A percentile compares a stretch with the other conserved stretches of the same genome.
Evolutionary conservation across 2,329 filamentous ascomycete species (phyloP).

Genomic region (Microascus cirrosus): DNA sequence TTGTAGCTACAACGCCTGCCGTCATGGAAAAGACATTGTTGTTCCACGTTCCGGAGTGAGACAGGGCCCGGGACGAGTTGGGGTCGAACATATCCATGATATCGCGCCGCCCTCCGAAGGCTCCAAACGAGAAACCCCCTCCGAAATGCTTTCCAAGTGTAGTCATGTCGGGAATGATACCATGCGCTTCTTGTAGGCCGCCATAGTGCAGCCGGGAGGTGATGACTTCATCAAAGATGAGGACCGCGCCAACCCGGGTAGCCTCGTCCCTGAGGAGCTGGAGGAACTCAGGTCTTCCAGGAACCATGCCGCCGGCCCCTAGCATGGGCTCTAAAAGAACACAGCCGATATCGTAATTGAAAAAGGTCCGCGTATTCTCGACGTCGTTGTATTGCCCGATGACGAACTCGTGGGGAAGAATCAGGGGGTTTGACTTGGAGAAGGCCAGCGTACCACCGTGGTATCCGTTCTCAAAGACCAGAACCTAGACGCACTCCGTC

Average conservation of each 20-base stretch:
- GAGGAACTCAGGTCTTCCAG: slow-evolving; percentile 39
- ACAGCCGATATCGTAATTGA: slow-evolving; percentile 39
- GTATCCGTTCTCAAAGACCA: slow-evolving; percentile 34
- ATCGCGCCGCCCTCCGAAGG: slow-evolving; percentile 44
- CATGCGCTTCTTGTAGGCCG: slow-evolving; percentile 32
- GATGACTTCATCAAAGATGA: slow-evolving; percentile 65
- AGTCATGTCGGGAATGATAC: slow-evolving; percentile 46
- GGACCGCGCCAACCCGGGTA: slow-evolving; percentile 34
- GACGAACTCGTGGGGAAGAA: slow-evolving; percentile 44
- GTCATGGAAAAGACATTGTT: slow-evolving; percentile 11
- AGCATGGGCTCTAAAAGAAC: slow-evolving; percentile 59
- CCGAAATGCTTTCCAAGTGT: slow-evolving; percentile 58
- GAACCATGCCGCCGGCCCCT: slow-evolving; percentile 47
- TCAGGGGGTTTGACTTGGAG: slow-evolving; percentile 19
- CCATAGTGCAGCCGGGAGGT: slow-evolving; percentile 43
- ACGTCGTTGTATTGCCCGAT: slow-evolving; percentile 52
- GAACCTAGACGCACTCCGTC: slow-evolving; percentile 10
- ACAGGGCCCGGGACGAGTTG: slow-evolving; percentile 12
- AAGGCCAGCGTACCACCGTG: slow-evolving; percentile 18
- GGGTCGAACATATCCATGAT: not conserved
- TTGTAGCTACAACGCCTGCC: slow-evolving; percentile 8
- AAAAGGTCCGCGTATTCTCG: slow-evolving; percentile 27
- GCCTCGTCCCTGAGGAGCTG: slow-evolving; percentile 28
- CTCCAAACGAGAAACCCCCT: slow-evolving; percentile 55
- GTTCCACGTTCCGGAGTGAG: slow-evolving; percentile 10